A percentile compares a stretch with the other conserved stretches of the same genome.
Evolutionary conservation across 2,329 filamentous ascomycete species (phyloP).

Genomic region (Fusarium equiseti): DNA sequence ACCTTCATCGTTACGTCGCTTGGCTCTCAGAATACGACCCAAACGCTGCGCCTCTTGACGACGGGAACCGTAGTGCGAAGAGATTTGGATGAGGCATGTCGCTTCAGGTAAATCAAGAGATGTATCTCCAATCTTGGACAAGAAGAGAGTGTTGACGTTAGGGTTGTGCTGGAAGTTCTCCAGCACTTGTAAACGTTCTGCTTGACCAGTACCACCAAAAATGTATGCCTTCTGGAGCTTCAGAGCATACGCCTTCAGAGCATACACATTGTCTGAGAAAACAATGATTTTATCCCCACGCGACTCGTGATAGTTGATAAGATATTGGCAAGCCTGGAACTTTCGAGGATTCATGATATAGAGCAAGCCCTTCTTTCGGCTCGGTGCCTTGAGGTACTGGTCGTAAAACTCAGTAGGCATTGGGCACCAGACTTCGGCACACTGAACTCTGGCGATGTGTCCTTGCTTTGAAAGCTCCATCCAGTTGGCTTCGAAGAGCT

Average conservation of each 20-base stretch:
- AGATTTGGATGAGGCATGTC: constrained; percentile 96
- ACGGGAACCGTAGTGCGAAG: constrained; percentile 95
- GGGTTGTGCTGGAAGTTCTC: constrained; percentile 97
- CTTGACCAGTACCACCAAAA: constrained; percentile 87
- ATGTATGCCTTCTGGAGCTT: constrained; percentile 91
- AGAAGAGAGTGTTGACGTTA: constrained; percentile 89
- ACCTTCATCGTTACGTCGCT: constrained; percentile 95
- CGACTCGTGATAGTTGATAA: constrained; percentile 98
- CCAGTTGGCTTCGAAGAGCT: constrained; percentile 99
- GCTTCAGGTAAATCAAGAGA: constrained; percentile 97
- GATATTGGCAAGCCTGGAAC: constrained; percentile 95
- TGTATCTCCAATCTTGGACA: constrained; percentile 98
- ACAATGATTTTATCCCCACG: constrained; percentile 98
- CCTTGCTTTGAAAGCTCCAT: constrained; percentile 98
- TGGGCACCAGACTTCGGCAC: constrained; percentile 98
- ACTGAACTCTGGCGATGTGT: constrained; percentile 96
- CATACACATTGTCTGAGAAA: constrained; percentile 97
- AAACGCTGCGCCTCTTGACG: constrained; percentile 95
- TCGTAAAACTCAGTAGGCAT: constrained; percentile 99
- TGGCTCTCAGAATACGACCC: constrained; percentile 92
- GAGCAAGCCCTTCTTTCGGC: constrained; percentile 65
- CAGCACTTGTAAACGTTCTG: constrained; percentile 86
- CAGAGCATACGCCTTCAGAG: constrained; percentile 84
- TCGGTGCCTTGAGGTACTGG: constrained; percentile 83
- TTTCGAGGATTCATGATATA: constrained; percentile 99